Evolutionary conservation across 2,329 filamentous ascomycete species (phyloP).

Genomic region (Xylaria arbuscula): DNA sequence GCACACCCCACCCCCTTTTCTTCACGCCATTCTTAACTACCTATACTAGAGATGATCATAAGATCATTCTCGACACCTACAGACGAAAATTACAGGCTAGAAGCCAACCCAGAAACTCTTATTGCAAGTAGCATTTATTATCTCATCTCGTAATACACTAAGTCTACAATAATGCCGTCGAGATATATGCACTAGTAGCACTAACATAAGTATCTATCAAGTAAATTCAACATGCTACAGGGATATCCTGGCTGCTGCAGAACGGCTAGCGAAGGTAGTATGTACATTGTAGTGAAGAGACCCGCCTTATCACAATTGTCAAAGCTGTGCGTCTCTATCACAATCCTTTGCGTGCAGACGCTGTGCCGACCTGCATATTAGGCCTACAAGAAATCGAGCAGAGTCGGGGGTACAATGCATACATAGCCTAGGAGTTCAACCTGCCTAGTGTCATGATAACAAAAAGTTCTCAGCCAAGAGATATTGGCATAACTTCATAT

Average conservation of each 20-base stretch:
- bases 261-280: not conserved
- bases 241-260: not conserved
- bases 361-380: not conserved
- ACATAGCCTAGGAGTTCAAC: not conserved
- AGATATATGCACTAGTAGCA: not conserved
- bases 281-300: not conserved
- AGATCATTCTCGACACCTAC: not conserved
- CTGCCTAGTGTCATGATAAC: not conserved
- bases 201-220: not conserved
- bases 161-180: not conserved
- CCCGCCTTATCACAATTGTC: constrained; percentile 9
- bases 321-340: not conserved
- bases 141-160: not conserved
- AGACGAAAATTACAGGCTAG: not conserved
- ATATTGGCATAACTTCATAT: not conserved
- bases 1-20: not conserved
- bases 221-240: not conserved
- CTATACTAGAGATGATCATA: not conserved
- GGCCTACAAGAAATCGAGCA: not conserved
- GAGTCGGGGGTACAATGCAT: not conserved
- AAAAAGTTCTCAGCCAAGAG: not conserved
- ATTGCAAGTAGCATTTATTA: not conserved
- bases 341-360: constrained; percentile 2
- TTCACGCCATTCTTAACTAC: not conserved
- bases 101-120: not conserved